These are phyloP conservation scores for Leccinum pellstonianum DNA, from an alignment of 768 basidiomycete species.

Conservation along the genomic window DNA sequence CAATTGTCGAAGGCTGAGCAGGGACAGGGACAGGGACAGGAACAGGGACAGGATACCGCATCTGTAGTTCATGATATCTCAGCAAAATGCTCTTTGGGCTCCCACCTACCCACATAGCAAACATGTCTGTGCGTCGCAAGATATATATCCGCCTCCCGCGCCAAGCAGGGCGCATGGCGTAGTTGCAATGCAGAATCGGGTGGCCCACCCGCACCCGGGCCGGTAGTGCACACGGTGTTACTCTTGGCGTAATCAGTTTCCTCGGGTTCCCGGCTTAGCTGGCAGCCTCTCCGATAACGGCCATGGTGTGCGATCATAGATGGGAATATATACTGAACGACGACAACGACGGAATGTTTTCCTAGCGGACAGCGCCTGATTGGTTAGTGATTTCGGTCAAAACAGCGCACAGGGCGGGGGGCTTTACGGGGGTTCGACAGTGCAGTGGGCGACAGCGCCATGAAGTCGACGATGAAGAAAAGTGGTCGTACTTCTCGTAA, in stretches of 20 bases:
- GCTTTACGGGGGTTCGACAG: too few species aligned
- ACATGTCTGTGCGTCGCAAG: neutral
- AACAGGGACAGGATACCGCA: neutral
- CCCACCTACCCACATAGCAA: neutral
- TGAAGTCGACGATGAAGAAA: neutral
- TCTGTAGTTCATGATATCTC: neutral
- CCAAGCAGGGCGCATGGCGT: neutral
- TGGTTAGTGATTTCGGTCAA: neutral
- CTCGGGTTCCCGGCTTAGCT: neutral
- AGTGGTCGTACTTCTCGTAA: too few species aligned
- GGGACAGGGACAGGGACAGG: neutral
- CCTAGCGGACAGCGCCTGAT: neutral
- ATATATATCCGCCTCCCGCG: neutral
- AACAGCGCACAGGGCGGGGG: too few species aligned
- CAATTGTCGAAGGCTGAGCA: neutral
- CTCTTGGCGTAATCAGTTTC: neutral
- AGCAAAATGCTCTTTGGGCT: neutral
- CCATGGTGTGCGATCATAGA: neutral
- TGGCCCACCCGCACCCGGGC: neutral
- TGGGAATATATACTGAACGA: neutral
- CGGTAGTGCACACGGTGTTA: neutral
- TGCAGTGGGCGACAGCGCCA: too few species aligned
- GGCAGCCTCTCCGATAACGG: neutral
- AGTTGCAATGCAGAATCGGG: neutral
- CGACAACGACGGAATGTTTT: neutral